A percentile compares a stretch with the other conserved stretches of the same genome.
These are phyloP conservation scores for Penicillium expansum DNA, from an alignment of 2,329 filamentous ascomycete species.

Conservation along the genomic window DNA sequence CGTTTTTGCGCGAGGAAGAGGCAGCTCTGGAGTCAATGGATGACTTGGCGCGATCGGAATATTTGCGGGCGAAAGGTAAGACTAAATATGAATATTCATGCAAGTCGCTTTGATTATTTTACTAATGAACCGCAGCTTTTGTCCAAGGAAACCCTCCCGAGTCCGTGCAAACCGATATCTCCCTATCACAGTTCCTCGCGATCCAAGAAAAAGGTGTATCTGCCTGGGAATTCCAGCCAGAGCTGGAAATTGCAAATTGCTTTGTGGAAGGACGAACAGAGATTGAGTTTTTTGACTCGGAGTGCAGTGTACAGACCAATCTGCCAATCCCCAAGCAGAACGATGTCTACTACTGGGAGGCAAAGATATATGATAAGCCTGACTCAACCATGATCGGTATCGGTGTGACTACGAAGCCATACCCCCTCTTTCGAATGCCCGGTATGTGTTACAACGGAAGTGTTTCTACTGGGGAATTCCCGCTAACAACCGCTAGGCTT, in stretches of 20 bases:
- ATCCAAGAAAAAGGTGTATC: constrained; percentile 99
- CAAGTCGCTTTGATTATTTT: constrained; percentile 6
- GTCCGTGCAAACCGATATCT: constrained; percentile 94
- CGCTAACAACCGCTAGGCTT: constrained; percentile 58
- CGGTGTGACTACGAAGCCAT: constrained; percentile 94
- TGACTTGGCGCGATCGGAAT: constrained; percentile 84
- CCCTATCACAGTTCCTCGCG: constrained; percentile 91
- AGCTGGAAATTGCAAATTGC: constrained; percentile 96
- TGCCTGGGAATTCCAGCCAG: constrained; percentile 99
- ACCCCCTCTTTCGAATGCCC: constrained; percentile 88
- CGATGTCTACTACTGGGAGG: constrained; percentile 99
- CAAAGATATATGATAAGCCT: constrained; percentile 97
- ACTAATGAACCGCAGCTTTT: constrained; percentile 62
- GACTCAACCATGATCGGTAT: constrained; percentile 84
- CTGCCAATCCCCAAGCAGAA: constrained; percentile 97
- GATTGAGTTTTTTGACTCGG: constrained; percentile 98
- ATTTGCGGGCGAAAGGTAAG: constrained; percentile 89
- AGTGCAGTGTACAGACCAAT: constrained; percentile 96
- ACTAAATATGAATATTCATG: not conserved
- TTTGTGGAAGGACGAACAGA: constrained; percentile 96
- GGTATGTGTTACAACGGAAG: constrained; percentile 57
- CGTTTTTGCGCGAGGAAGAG: constrained; percentile 88
- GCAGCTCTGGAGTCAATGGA: constrained; percentile 96
- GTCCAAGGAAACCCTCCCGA: constrained; percentile 92
- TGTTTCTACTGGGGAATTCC: not conserved